These are phyloP conservation scores for Draba incana DNA, from an alignment of 345 rosid species.

Conservation along the genomic window DNA sequence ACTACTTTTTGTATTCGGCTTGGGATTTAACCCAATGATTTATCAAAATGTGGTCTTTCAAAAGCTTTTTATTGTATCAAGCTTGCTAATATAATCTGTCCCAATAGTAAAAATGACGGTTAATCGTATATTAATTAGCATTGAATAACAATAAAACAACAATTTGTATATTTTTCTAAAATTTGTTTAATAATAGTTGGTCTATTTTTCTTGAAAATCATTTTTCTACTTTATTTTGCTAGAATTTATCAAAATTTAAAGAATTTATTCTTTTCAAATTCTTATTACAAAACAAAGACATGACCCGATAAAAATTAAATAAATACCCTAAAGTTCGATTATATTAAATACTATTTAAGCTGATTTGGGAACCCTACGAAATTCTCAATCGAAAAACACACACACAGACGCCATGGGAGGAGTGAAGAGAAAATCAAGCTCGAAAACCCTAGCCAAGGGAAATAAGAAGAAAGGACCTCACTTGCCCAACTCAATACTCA, in stretches of 20 bases:
- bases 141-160: no score
- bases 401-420: slow-evolving; percentile 29
- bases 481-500: slow-evolving; percentile 64
- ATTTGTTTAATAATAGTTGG: no score
- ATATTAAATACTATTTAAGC: no score
- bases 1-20: slow-evolving; percentile 16
- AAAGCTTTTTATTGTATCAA: background rate
- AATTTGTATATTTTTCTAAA: no score
- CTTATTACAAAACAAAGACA: no score
- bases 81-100: background rate
- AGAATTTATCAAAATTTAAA: no score
- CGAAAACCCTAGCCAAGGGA: slow-evolving; percentile 33
- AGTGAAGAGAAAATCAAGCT: slow-evolving; percentile 25
- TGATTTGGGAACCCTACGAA: slow-evolving; percentile 21
- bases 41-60: background rate
- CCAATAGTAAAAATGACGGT: background rate
- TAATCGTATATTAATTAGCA: background rate
- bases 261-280: no score
- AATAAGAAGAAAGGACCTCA: slow-evolving; percentile 65
- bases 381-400: background rate
- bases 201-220: no score
- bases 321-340: no score
- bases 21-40: slow-evolving; percentile 5
- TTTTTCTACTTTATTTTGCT: no score
- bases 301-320: no score